These are phyloP conservation scores for Hypoxylon crocopeplum DNA, from an alignment of 495 filamentous ascomycete species.

Conservation along the genomic window DNA sequence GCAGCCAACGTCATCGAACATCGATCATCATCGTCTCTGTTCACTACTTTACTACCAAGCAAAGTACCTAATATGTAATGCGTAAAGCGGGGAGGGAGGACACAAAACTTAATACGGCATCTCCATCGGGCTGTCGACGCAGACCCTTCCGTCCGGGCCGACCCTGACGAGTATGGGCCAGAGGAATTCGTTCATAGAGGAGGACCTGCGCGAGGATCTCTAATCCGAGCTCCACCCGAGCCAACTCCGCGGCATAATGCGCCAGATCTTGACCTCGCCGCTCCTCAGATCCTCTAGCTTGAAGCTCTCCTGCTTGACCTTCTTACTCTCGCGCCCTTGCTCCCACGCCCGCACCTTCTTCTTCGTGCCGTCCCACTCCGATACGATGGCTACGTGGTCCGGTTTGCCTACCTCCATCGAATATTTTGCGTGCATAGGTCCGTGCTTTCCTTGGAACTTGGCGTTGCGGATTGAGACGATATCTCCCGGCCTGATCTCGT, in stretches of 20 bases:
- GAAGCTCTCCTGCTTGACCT: slow-evolving; percentile 92
- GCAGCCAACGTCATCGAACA: no score
- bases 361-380: slow-evolving; percentile 98
- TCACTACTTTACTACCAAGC: no score
- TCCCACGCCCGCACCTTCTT: slow-evolving; percentile 97
- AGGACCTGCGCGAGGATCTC: slow-evolving; percentile 24
- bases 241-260: slow-evolving; percentile 90
- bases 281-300: slow-evolving; percentile 89
- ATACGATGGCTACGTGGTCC: slow-evolving; percentile 94
- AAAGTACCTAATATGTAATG: no score
- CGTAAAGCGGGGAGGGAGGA: no score
- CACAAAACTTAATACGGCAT: no score
- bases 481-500: slow-evolving; percentile 94
- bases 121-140: slow-evolving; percentile 30
- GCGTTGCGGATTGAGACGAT: slow-evolving; percentile 94
- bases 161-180: slow-evolving; percentile 36
- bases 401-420: slow-evolving; percentile 85
- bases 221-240: slow-evolving; percentile 76
- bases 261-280: slow-evolving; percentile 97
- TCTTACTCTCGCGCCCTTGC: slow-evolving; percentile 92
- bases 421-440: slow-evolving; percentile 95
- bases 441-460: slow-evolving; percentile 94
- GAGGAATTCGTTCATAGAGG: slow-evolving; percentile 21
- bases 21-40: no score
- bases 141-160: slow-evolving; percentile 28